phyloP scores from a whole-genome alignment of 768 basidiomycete species.

The Tricholoma bakamatsutake region DNA sequence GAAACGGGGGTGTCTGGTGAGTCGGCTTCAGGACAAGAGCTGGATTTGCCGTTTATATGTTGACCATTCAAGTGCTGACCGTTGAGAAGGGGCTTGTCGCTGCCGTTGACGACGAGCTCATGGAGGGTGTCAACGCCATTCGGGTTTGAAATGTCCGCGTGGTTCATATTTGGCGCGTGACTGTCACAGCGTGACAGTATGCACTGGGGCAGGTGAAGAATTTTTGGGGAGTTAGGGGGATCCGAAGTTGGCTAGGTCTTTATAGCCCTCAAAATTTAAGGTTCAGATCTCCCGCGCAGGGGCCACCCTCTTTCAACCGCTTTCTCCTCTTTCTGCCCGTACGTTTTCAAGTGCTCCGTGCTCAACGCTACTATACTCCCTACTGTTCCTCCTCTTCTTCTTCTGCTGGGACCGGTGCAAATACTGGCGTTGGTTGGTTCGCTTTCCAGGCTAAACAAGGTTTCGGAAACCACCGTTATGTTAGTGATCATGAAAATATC shows the following conservation, averaged over 20 bases:
- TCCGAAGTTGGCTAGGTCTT: slow-evolving; percentile 67
- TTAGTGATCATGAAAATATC: slow-evolving; percentile 49
- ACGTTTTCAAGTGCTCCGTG: slow-evolving; percentile 5
- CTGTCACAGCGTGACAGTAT: slow-evolving; percentile 63
- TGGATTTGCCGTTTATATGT: slow-evolving; percentile 22
- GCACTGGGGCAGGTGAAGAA: slow-evolving; percentile 48
- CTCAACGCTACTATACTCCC: slow-evolving; percentile 15
- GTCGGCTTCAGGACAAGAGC: slow-evolving; percentile 38
- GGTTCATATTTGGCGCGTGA: slow-evolving; percentile 70
- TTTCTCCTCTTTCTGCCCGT: slow-evolving; percentile 28
- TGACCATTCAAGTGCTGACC: slow-evolving; percentile 23
- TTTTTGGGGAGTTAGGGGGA: slow-evolving; percentile 74
- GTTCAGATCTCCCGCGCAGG: slow-evolving; percentile 80
- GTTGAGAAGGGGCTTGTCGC: slow-evolving; percentile 20
- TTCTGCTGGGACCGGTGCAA: slow-evolving; percentile 52
- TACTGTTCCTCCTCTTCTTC: slow-evolving; percentile 50
- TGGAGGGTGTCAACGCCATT: slow-evolving; percentile 31
- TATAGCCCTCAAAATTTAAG: slow-evolving; percentile 78
- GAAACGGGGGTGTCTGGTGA: slow-evolving; percentile 61
- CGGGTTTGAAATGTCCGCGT: slow-evolving; percentile 30
- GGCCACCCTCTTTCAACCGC: slow-evolving; percentile 44
- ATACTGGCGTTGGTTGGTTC: slow-evolving; percentile 86
- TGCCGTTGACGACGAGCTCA: slow-evolving; percentile 31
- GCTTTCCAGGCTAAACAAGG: slow-evolving; percentile 69
- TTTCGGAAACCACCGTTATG: slow-evolving; percentile 57